phyloP scores from a whole-genome alignment of 176 grass and related monocot genomes.

The Areca catechu region DNA sequence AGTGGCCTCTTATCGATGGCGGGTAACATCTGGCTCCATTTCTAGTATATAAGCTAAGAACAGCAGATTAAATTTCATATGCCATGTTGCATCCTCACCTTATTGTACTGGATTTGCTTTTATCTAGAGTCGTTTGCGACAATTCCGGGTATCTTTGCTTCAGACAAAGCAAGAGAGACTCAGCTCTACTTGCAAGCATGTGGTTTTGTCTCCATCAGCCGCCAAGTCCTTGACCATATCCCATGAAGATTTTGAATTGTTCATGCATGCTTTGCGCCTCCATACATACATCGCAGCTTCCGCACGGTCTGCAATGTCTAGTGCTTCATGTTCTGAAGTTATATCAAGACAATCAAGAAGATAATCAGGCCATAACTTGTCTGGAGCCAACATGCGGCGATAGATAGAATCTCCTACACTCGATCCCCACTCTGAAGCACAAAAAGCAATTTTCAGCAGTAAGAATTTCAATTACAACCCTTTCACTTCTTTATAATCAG shows the following conservation, averaged over 20 bases:
- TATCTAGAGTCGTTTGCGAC: conserved; percentile 93
- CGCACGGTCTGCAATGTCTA: conserved; percentile 67
- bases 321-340: conserved; percentile 75
- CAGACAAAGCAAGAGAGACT: conserved; percentile 66
- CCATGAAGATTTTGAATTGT: conserved; percentile 53
- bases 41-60: no score
- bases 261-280: conserved; percentile 65
- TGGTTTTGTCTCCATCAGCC: conserved; percentile 68
- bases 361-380: conserved; percentile 74
- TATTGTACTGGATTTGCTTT: conserved; percentile 96
- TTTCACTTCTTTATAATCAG: no score
- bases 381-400: conserved; percentile 37
- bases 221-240: conserved; percentile 75
- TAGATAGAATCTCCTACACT: conserved; percentile 78
- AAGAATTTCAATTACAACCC: background rate
- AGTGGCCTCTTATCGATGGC: no score
- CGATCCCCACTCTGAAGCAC: conserved; percentile 52
- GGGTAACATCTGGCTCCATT: no score
- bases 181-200: conserved; percentile 58
- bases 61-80: no score
- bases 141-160: conserved; percentile 78
- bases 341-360: conserved; percentile 72
- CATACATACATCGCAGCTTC: conserved; percentile 98
- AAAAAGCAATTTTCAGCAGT: conserved; percentile 3
- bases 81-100: conserved; percentile 28